Base-by-base conservation (phyloP, 495 filamentous ascomycete species). In the Penicillium lividum region DNA sequence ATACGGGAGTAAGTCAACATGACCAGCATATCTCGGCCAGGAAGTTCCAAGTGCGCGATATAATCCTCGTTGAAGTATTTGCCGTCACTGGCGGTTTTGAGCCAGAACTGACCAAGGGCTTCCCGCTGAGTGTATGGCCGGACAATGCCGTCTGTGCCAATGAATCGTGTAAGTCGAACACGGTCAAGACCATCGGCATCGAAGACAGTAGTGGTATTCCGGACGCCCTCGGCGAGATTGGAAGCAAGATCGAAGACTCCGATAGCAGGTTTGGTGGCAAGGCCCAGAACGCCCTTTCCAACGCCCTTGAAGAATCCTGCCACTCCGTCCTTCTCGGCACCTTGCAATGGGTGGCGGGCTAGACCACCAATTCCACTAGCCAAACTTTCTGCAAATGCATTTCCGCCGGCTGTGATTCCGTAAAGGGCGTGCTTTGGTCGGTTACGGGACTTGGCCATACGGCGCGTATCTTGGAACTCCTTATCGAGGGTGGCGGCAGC, bases 141-240 rank as follows among this genome's bases (percentile, higher is more conserved):
- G 18, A 98, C 92, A 57, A 98, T 89, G 34, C 93, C 94, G 68
- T 98, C 94, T 38, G 86, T 83, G 18, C 90, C 90, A 56, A 98
- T 90, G 76, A 96, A 96, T 43, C 94, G 88, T 6, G 94, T 89
- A 27, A 97, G 80, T 31, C 94, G 89, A 16, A 98, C 92, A 54
- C 95, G 90, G 62, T 98, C 94, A 6, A 98, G 86, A 42, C 94
- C 94, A 49, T 95, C 88, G 36, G 88, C 86, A 65, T 98, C 94
- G 69, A 98, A 98, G 36, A 98, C 93, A 0, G 95, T 98, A 7
- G 94, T 98, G 7, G 94, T 98, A 74, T 98, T 98, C 64, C 93
- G 91, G 42, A 98, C 93, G 56, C 94, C 94, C 76, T 98, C 94
- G 18, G 90, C 91, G 60, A 98, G 85, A 72, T 96, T 97, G 65